Evolutionary conservation across 371 early-diverging fungal genomes (phyloP).

Genomic region (Circinella umbellata): DNA sequence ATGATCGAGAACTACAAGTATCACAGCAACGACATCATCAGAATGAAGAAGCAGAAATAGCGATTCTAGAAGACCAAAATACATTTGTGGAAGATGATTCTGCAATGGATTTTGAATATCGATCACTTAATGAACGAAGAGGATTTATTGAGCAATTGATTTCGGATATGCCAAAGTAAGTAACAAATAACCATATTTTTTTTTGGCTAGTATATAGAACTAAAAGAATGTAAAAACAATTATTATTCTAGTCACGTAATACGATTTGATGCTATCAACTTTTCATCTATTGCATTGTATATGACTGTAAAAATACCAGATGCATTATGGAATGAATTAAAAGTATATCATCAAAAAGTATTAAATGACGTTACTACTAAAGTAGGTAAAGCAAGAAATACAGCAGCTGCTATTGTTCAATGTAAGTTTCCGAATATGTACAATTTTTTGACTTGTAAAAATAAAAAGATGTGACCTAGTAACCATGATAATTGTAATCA

Average conservation of each 20-base stretch:
- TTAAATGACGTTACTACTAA: neutral
- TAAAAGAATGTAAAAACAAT: no score
- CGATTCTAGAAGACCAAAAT: no score
- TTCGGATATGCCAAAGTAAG: constrained; percentile 1
- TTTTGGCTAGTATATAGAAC: no score
- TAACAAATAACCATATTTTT: neutral
- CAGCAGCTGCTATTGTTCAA: constrained; percentile 1
- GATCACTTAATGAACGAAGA: neutral
- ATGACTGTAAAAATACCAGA: constrained; percentile 5
- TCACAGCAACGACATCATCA: no score
- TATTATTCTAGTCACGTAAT: neutral
- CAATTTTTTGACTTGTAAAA: neutral
- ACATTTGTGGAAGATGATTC: neutral
- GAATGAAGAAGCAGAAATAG: no score
- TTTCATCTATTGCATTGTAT: neutral
- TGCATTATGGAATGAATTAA: neutral
- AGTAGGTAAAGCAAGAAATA: neutral
- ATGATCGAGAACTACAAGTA: no score
- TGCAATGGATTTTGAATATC: neutral
- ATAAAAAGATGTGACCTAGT: no score
- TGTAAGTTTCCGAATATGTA: neutral
- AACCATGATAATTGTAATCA: no score
- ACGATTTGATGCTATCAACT: neutral
- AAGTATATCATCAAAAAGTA: neutral
- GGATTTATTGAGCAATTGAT: constrained; percentile 9